These are phyloP conservation scores for Wickerhamiella qilinensis DNA, from an alignment of 805 yeast genomes.

Conservation along the genomic window DNA sequence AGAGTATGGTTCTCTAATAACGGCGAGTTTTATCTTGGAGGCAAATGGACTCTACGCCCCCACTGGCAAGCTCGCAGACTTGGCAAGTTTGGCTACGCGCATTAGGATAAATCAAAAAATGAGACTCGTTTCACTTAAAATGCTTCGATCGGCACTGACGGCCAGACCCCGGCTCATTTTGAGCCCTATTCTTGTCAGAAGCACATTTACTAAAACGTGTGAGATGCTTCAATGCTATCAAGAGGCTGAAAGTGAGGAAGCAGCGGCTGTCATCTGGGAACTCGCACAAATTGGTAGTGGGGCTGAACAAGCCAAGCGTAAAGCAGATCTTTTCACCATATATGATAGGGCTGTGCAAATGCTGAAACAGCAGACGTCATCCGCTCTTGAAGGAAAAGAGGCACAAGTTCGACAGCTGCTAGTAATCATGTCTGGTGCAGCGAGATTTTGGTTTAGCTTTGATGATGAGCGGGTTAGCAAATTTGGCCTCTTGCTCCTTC, in stretches of 20 bases:
- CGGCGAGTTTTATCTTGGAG: constrained; percentile 4
- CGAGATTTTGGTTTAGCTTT: constrained; percentile 1
- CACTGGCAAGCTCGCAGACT: constrained; percentile 1
- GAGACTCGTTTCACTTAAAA: constrained; percentile 3
- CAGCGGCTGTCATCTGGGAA: constrained; percentile 5
- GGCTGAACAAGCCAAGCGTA: constrained; percentile 1
- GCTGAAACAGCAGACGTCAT: not conserved
- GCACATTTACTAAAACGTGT: constrained; percentile 1
- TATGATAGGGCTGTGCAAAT: not conserved
- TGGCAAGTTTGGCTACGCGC: not conserved
- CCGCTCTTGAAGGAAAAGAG: not conserved
- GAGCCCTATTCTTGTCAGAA: constrained; percentile 4
- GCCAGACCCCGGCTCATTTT: constrained; percentile 6
- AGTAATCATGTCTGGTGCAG: constrained; percentile 1
- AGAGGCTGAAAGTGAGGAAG: constrained; percentile 5
- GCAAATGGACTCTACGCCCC: constrained; percentile 8
- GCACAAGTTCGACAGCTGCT: not conserved
- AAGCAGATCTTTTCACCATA: not conserved
- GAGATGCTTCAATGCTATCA: constrained; percentile 2
- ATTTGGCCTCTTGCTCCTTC: not conserved
- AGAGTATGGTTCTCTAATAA: not conserved
- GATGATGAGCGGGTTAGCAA: not conserved
- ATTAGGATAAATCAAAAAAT: not conserved
- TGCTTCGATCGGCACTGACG: constrained; percentile 6
- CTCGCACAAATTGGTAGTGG: constrained; percentile 2